Percentiles rank a stretch among this genome's conserved stretches.
Conservation (phyloP, 164 flowering plant species). For the Nelumbo lutea region DNA sequence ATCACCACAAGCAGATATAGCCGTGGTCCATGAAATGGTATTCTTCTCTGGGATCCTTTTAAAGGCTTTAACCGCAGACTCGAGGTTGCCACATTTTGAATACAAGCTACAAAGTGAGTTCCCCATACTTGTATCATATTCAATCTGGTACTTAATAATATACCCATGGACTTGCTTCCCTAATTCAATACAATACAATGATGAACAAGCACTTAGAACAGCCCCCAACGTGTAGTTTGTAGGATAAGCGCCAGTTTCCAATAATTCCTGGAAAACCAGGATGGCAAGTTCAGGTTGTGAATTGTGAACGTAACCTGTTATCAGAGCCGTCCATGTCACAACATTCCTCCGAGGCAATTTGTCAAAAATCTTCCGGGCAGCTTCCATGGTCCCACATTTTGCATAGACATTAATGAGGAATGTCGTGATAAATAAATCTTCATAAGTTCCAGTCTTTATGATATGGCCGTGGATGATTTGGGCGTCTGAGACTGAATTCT, state of each 20-base stretch:
- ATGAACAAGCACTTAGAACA: constrained; percentile 59
- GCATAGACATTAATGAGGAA: constrained; percentile 63
- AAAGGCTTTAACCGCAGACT: constrained; percentile 53
- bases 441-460: constrained; percentile 49
- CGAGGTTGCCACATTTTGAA: constrained; percentile 49
- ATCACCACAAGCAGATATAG: constrained; percentile 60
- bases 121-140: constrained; percentile 50
- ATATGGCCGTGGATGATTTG: constrained; percentile 57
- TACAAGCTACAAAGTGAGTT: constrained; percentile 71
- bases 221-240: constrained; percentile 60
- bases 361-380: constrained; percentile 56
- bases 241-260: constrained; percentile 63
- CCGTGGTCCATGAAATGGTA: constrained; percentile 83
- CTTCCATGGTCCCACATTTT: constrained; percentile 60
- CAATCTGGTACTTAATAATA: constrained; percentile 49
- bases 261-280: constrained; percentile 47
- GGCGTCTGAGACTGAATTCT: constrained; percentile 35
- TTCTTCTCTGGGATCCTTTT: constrained; percentile 48
- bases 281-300: constrained; percentile 50
- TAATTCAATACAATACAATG: constrained; percentile 29
- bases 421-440: constrained; percentile 46
- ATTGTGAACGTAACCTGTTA: constrained; percentile 67
- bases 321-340: constrained; percentile 68
- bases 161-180: constrained; percentile 72
- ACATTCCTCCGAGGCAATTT: constrained; percentile 49